These are phyloP conservation scores for Sherardia arvensis DNA, from an alignment of 257 asterid genomes.

Conservation along the genomic window DNA sequence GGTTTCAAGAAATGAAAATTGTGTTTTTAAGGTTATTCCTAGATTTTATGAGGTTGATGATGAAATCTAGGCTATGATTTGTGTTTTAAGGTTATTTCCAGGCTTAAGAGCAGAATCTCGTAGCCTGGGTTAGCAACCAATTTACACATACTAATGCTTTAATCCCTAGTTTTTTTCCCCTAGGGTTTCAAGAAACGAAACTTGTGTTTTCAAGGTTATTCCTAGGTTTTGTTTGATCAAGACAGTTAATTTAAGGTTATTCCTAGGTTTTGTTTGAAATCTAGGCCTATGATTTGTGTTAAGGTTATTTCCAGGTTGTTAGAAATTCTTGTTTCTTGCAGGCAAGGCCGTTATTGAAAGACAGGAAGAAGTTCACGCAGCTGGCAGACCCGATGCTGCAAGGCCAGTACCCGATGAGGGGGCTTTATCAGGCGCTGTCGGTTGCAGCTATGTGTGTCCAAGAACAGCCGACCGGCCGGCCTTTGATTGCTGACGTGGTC, in stretches of 20 bases:
- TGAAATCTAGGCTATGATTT: too few relatives aligned
- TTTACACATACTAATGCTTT: background rate
- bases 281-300: too few relatives aligned
- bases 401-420: slow-evolving; percentile 71
- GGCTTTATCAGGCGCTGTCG: slow-evolving; percentile 76
- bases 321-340: slow-evolving; percentile 16
- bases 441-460: slow-evolving; percentile 91
- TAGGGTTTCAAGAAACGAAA: background rate
- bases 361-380: slow-evolving; percentile 56
- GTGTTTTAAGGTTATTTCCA: too few relatives aligned
- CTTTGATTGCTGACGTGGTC: slow-evolving; percentile 77
- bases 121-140: slow-evolving; percentile 53
- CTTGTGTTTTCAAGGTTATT: too few relatives aligned
- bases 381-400: slow-evolving; percentile 78
- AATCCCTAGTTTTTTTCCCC: background rate
- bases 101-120: slow-evolving; percentile 81
- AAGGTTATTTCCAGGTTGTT: too few relatives aligned
- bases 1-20: background rate
- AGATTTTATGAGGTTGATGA: too few relatives aligned
- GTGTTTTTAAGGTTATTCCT: too few relatives aligned
- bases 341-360: slow-evolving; percentile 90
- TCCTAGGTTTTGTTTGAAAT: too few relatives aligned
- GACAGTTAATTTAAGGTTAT: too few relatives aligned
- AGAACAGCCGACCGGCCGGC: slow-evolving; percentile 71
- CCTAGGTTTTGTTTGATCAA: too few relatives aligned